Evolutionary conservation across 768 basidiomycete species (phyloP).

Genomic region (Lactifluus subvellereus): DNA sequence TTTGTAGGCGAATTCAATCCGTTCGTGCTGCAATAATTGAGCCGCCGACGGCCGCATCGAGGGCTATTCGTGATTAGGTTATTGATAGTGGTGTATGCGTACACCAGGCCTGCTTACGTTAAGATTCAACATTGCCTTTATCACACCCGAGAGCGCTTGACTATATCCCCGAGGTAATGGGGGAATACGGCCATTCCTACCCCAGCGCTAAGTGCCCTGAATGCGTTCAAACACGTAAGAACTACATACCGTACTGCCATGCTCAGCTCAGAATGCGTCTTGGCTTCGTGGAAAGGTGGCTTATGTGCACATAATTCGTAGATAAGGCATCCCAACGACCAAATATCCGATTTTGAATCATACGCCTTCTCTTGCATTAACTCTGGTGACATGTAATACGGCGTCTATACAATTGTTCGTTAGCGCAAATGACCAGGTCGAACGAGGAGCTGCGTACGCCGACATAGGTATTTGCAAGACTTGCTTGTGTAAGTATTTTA

Average conservation of each 20-base stretch:
- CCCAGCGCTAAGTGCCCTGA: neutral
- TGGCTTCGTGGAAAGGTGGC: conserved; percentile 90
- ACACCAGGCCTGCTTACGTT: conserved; percentile 47
- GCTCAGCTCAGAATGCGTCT: conserved; percentile 82
- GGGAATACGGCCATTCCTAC: conserved; percentile 83
- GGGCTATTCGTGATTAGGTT: conserved; percentile 43
- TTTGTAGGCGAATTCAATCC: conserved; percentile 62
- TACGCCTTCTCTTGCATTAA: conserved; percentile 96
- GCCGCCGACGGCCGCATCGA: conserved; percentile 81
- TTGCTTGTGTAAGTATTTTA: conserved; percentile 82
- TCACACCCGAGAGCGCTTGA: conserved; percentile 59
- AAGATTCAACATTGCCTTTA: conserved; percentile 82
- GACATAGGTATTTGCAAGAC: conserved; percentile 94
- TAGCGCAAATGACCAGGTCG: neutral
- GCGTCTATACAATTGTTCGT: conserved; percentile 59
- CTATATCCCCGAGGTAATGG: conserved; percentile 83
- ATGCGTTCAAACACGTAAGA: neutral
- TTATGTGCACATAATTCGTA: conserved; percentile 93
- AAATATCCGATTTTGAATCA: conserved; percentile 97
- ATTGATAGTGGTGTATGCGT: neutral
- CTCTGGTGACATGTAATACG: conserved; percentile 99
- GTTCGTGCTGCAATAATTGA: conserved; percentile 76
- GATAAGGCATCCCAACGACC: conserved; percentile 95
- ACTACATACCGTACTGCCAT: conserved; percentile 65
- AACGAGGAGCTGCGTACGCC: conserved; percentile 54